Base-by-base conservation (phyloP, 306 rosid species). In the Castanopsis chinensis region DNA sequence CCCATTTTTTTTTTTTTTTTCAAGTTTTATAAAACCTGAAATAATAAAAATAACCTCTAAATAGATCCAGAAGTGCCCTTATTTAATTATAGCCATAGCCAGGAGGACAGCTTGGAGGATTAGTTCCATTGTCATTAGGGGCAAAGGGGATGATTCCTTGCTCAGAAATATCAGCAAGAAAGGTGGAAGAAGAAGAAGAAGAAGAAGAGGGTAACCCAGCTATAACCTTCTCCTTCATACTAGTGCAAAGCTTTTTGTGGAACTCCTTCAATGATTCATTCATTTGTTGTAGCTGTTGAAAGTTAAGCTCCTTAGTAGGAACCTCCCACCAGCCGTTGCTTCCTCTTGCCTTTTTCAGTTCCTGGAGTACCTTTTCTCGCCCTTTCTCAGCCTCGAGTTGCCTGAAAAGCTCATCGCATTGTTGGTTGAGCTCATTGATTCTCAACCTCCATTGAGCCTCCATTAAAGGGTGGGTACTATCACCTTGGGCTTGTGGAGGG, bases 261-360 rank as follows among this genome's bases (percentile, higher is more conserved):
- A 72, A 14, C 8, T 64, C 73, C 17, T 35, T 58, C 1, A 80
- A 9, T 7, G 73, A 69, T 5, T 4, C 68, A 1, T 81, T 21
- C 30, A 51, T 35, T 23, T 71, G 55, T 6, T 68, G 70, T 13
- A 81, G 77, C 41, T 75, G 80, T 0, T 75, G 77, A 55, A 69
- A 43, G 5, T 41, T 55, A 41, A 83, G 53, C 17, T 74, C 79
- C 2, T 86, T 79, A 0, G 78, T 2, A 0, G 86, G 82, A 19
- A 54, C 52, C 15, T 80, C 82, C 89, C 89, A 86, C 89, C 89
- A 81, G 6, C 70, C 87, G 0, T 43, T 45, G 19, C 25, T 35
- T 23, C 75, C 71, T 21, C 78, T 68, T 0, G 49, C 77, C 69
- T 4, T 74, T 14, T 30, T 45, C 53, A 58, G 18, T 2, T 33